Conservation (phyloP, 225 moss, liverwort and hornwort genomes). For the Polytrichum formosum region DNA sequence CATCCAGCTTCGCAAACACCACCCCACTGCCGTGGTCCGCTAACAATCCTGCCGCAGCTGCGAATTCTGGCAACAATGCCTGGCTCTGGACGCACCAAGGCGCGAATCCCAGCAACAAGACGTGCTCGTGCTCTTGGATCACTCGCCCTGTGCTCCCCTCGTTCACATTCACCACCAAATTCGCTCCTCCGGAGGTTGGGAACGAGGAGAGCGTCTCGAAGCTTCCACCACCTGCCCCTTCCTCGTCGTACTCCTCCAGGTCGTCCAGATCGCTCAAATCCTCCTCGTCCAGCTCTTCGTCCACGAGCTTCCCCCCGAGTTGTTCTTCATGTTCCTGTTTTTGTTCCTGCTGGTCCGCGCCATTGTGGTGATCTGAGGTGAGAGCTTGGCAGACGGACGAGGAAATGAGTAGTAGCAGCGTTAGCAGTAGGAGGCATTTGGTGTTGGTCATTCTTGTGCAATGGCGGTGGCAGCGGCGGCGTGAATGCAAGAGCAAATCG, state of each 20-base stretch:
- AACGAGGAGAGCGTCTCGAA: conserved; percentile 7
- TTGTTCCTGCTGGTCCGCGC: not conserved
- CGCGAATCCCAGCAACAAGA: conserved; percentile 79
- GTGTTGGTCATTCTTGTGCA: too few species aligned
- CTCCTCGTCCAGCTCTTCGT: conserved; percentile 11
- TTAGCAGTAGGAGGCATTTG: not conserved
- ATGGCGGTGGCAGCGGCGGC: too few species aligned
- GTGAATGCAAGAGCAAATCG: too few species aligned
- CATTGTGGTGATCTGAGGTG: not conserved
- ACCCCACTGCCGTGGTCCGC: conserved; percentile 43
- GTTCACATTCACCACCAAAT: conserved; percentile 49
- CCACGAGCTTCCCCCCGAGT: not conserved
- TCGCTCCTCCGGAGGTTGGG: conserved; percentile 9
- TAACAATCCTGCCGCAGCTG: conserved; percentile 48
- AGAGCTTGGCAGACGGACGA: not conserved
- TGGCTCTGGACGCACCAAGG: conserved; percentile 93
- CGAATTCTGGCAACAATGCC: conserved; percentile 65
- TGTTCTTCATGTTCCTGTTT: not conserved
- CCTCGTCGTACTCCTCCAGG: conserved; percentile 64
- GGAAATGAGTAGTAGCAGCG: not conserved
- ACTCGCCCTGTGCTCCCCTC: conserved; percentile 64
- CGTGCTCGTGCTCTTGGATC: conserved; percentile 47
- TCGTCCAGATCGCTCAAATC: conserved; percentile 55
- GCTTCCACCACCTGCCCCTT: conserved; percentile 9
- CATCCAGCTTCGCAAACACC: conserved; percentile 81